Evolutionary conservation across 202 grass and related monocot species (phyloP).

Genomic region (Musa balbisiana): DNA sequence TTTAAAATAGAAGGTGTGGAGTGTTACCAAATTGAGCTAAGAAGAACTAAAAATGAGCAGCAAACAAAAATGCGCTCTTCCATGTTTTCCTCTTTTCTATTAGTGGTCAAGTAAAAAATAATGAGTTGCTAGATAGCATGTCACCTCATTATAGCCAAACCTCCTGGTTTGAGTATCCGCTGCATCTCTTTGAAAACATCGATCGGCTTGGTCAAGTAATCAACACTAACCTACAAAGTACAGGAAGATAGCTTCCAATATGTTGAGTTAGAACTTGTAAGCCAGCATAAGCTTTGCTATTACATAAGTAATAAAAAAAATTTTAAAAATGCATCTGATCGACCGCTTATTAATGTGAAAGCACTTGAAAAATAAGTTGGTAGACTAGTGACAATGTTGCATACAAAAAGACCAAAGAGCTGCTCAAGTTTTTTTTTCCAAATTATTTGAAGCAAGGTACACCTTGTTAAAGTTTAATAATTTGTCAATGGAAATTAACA

Average conservation of each 20-base stretch:
- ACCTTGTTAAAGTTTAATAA: not conserved
- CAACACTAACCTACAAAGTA: constrained; percentile 77
- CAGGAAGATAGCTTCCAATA: not conserved
- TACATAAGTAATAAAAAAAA: not conserved
- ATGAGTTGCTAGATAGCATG: not conserved
- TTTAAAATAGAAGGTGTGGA: not conserved
- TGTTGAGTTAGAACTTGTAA: not conserved
- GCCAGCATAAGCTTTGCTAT: not conserved
- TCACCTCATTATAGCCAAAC: constrained; percentile 93
- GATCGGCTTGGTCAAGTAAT: constrained; percentile 83
- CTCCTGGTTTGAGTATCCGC: constrained; percentile 74
- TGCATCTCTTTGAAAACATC: constrained; percentile 94
- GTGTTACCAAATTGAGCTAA: not conserved
- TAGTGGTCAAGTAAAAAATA: not conserved
- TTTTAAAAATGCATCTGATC: not conserved
- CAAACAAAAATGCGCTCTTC: no score
- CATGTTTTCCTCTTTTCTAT: not conserved
- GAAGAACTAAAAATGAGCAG: not conserved
- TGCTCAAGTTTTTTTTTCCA: no score
- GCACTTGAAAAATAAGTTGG: not conserved
- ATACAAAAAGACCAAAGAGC: no score
- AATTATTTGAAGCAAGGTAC: no score
- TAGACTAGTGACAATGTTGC: not conserved
- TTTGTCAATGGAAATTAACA: not conserved
- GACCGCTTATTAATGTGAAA: not conserved